Evolutionary conservation across 176 grass and related monocot species (phyloP).

Genomic region (Phoenix dactylifera): DNA sequence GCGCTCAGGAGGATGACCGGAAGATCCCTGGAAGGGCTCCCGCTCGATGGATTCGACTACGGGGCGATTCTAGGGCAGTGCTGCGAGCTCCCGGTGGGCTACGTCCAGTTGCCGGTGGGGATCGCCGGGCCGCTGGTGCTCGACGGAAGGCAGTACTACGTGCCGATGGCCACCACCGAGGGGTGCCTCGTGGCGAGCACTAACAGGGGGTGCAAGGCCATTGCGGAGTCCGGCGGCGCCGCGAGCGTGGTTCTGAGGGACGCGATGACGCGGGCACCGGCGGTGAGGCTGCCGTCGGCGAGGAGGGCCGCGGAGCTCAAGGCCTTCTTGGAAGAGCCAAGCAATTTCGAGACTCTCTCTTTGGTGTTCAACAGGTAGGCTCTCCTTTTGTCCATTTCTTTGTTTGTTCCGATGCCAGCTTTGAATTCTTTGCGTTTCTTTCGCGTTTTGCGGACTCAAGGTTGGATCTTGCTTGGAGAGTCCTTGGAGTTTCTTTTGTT

Average conservation of each 20-base stretch:
- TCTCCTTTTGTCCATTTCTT: neutral
- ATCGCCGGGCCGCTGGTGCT: constrained; percentile 57
- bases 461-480: too few relatives aligned
- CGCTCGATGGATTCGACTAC: constrained; percentile 65
- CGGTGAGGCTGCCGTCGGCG: constrained; percentile 36
- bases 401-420: neutral
- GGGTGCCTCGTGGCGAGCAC: constrained; percentile 74
- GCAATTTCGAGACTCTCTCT: constrained; percentile 43
- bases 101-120: constrained; percentile 62
- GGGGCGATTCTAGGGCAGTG: constrained; percentile 58
- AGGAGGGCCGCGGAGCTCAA: constrained; percentile 53
- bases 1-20: constrained; percentile 50
- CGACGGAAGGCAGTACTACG: constrained; percentile 36
- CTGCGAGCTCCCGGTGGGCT: constrained; percentile 73
- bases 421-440: too few relatives aligned
- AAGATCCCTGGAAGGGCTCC: constrained; percentile 47
- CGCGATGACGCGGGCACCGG: constrained; percentile 60
- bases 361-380: constrained; percentile 49
- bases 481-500: too few relatives aligned
- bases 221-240: constrained; percentile 57
- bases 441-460: too few relatives aligned
- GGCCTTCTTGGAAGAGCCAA: constrained; percentile 41
- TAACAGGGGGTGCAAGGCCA: constrained; percentile 68
- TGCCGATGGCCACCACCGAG: constrained; percentile 79
- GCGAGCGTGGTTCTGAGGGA: constrained; percentile 48